Conservation (phyloP, 306 rosid species). For the Glycine latifolia region DNA sequence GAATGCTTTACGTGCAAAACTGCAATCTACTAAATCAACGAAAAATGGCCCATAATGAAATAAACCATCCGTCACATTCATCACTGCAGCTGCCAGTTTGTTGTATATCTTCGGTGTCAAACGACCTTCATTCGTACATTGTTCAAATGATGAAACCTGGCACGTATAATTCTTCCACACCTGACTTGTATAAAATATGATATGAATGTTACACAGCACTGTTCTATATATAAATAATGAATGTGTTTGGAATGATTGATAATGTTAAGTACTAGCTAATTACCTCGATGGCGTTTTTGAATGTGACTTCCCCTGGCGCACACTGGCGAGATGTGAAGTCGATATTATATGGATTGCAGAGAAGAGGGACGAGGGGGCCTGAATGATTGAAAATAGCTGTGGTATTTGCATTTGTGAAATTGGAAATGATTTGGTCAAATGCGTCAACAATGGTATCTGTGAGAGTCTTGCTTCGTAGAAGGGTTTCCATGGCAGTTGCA, state of each 20-base stretch:
- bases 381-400: conserved; percentile 64
- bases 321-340: conserved; percentile 56
- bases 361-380: conserved; percentile 63
- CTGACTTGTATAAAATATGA: conserved; percentile 12
- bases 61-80: conserved; percentile 68
- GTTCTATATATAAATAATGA: too few relatives aligned
- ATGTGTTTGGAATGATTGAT: too few relatives aligned
- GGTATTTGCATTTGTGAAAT: conserved; percentile 44
- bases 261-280: not conserved
- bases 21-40: conserved; percentile 66
- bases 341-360: conserved; percentile 70
- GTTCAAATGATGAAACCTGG: conserved; percentile 46
- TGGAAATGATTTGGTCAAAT: conserved; percentile 52
- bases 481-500: conserved; percentile 57
- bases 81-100: conserved; percentile 58
- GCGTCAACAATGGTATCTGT: conserved; percentile 46
- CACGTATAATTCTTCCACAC: conserved; percentile 75
- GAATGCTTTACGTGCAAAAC: conserved; percentile 67
- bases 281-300: conserved; percentile 42
- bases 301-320: conserved; percentile 55
- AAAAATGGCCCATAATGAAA: conserved; percentile 72
- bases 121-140: conserved; percentile 60
- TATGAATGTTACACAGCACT: too few relatives aligned
- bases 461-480: conserved; percentile 54
- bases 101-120: conserved; percentile 59